A percentile compares a stretch with the other conserved stretches of the same genome.
phyloP scores from a whole-genome alignment of 352 stramenopile species.

The Phytophthora ohioensis region DNA sequence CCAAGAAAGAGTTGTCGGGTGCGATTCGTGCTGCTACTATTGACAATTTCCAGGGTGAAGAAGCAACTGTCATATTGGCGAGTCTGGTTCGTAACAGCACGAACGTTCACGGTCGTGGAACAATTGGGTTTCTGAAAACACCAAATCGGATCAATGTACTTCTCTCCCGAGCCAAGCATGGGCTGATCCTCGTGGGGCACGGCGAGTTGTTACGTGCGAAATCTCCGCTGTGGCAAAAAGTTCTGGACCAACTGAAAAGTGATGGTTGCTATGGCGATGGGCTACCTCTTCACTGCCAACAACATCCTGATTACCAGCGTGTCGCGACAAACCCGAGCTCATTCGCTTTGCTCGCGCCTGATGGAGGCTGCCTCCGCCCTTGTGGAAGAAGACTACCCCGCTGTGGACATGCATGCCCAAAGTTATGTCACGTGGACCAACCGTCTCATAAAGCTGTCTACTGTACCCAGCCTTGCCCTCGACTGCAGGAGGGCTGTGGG shows the following conservation, averaged over 20 bases:
- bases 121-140: constrained; percentile 82
- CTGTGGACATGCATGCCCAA: constrained; percentile 60
- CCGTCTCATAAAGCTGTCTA: constrained; percentile 49
- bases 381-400: constrained; percentile 60
- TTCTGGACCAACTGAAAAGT: constrained; percentile 66
- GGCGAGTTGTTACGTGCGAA: constrained; percentile 42
- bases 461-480: constrained; percentile 68
- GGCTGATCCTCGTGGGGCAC: constrained; percentile 72
- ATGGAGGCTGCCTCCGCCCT: constrained; percentile 71
- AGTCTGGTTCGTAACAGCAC: constrained; percentile 73
- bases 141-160: constrained; percentile 79
- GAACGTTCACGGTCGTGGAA: constrained; percentile 33
- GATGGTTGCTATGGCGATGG: constrained; percentile 49
- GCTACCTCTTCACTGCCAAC: constrained; percentile 55
- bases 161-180: constrained; percentile 66
- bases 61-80: constrained; percentile 73
- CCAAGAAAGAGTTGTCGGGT: constrained; percentile 41
- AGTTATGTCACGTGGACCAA: constrained; percentile 71
- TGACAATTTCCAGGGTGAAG: constrained; percentile 84
- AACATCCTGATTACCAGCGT: constrained; percentile 40
- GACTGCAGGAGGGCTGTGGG: constrained; percentile 49
- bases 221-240: constrained; percentile 54
- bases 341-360: constrained; percentile 60
- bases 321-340: constrained; percentile 35
- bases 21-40: constrained; percentile 61